Base-by-base conservation (phyloP, 2,329 filamentous ascomycete genomes). In the Stagonosporopsis cucurbitacearum region DNA sequence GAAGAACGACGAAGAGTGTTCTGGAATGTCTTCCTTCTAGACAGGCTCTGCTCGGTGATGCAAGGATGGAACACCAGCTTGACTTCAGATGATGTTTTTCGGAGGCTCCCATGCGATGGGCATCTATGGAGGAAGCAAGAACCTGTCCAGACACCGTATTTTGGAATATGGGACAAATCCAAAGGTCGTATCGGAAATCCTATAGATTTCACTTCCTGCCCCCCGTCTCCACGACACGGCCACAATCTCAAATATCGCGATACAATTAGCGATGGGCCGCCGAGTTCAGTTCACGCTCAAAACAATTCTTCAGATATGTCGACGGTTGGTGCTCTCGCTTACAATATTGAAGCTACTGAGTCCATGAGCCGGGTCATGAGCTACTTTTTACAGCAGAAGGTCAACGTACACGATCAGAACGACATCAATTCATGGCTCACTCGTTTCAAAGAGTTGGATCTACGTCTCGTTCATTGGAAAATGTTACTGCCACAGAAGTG, bases 131-230 rank as follows among this genome's bases (percentile, higher is more conserved):
- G 60, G n/a, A 66, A 62, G 33, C 40, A 60, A 22, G 48, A 58
- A 15, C 37, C 57, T 23, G 63, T 60, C 7, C 20, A 51, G 28
- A 66, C 63, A 12, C 63, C 61, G 3, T 66, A 62, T 37, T 57
- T 66, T 33, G 63, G 63, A 23, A 66, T 66, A 23, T 66, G 63
- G 63, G 63, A 66, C 54, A 63, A 59, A 30, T 64, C 63, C 6
- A 57, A 50, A 46, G 59, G 57, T 11, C 54, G 59, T 8, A 62
- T 66, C 15, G 63, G 63, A 4, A 58, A 61, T 20, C 58, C 57
- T 15, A 63, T 66, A 13, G 49, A 54, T 7, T 64, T 52, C 13
- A 20, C 60, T 11, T 59, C 61, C 39, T 54, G 50, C 5, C 50
- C 47, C 19, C 45, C 44, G 26, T 53, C 56, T 12, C 46, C 43